These are phyloP conservation scores for Moelleriella libera DNA, from an alignment of 2,329 filamentous ascomycete species.

Conservation along the genomic window DNA sequence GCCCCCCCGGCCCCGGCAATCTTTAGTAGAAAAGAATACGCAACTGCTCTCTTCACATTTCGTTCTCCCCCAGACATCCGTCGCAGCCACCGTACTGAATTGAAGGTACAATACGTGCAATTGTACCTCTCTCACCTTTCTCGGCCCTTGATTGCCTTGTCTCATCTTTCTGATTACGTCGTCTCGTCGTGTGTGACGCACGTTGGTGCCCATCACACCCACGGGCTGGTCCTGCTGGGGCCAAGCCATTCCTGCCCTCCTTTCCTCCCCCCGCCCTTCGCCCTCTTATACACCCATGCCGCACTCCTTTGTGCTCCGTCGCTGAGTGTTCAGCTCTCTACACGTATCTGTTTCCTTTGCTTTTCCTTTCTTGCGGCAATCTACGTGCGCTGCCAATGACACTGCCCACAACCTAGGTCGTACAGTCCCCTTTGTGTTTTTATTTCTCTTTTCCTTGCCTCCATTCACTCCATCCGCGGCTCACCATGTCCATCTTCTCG, in stretches of 20 bases:
- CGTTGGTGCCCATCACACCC: background rate
- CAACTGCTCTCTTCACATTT: background rate
- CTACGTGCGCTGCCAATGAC: too few relatives aligned
- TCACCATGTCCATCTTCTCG: conserved; percentile 42
- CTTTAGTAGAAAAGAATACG: background rate
- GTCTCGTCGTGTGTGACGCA: background rate
- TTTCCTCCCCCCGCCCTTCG: background rate
- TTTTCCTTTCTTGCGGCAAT: background rate
- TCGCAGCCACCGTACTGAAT: too few relatives aligned
- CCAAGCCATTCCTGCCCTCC: background rate
- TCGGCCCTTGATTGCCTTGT: background rate
- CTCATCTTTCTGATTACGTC: background rate
- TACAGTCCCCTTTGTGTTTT: background rate
- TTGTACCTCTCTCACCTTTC: background rate
- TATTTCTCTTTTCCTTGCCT: background rate
- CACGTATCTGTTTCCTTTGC: background rate
- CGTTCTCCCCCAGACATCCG: background rate
- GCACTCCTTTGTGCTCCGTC: background rate
- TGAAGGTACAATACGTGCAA: background rate
- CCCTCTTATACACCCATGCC: background rate
- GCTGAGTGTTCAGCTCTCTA: background rate
- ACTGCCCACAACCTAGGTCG: too few relatives aligned
- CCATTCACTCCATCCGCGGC: background rate
- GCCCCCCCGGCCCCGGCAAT: background rate
- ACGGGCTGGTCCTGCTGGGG: background rate